These are phyloP conservation scores for Rutstroemia sp. DNA, from an alignment of 2,329 filamentous ascomycete genomes.

Conservation along the genomic window DNA sequence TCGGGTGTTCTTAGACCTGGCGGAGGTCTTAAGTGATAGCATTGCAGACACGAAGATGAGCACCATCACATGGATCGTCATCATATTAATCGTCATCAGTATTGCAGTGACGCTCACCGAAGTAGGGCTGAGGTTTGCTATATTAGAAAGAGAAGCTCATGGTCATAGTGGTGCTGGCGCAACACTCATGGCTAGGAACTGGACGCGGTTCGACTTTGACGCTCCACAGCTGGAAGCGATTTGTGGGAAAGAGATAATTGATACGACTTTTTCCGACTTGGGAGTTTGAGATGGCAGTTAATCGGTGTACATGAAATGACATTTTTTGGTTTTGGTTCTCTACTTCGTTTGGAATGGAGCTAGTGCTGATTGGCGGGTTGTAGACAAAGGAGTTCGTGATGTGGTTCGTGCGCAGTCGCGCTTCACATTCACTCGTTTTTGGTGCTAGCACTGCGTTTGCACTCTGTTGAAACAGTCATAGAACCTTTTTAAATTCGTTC, in stretches of 20 bases:
- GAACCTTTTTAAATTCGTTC: too few species aligned
- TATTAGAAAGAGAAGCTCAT: slow-evolving; percentile 43
- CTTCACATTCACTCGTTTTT: too few species aligned
- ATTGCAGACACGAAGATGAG: slow-evolving; percentile 96
- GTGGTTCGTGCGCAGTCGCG: too few species aligned
- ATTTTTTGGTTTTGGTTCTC: neutral
- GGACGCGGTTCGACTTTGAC: slow-evolving; percentile 24
- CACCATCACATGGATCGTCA: slow-evolving; percentile 95
- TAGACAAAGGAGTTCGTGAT: too few species aligned
- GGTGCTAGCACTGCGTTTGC: too few species aligned
- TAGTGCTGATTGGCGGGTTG: too few species aligned
- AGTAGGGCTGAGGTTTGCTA: slow-evolving; percentile 77
- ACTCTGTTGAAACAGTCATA: too few species aligned
- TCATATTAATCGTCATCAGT: slow-evolving; percentile 82
- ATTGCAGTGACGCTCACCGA: slow-evolving; percentile 89
- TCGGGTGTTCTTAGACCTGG: slow-evolving; percentile 90
- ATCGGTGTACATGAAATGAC: neutral
- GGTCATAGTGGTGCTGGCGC: neutral
- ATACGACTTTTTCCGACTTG: slow-evolving; percentile 20
- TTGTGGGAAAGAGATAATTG: slow-evolving; percentile 24
- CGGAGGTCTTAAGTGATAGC: slow-evolving; percentile 87
- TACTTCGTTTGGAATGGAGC: neutral
- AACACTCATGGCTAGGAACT: slow-evolving; percentile 16
- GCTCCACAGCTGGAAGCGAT: slow-evolving; percentile 24
- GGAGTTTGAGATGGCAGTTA: neutral